These are phyloP conservation scores for Raffaelea arxii DNA, from an alignment of 2,329 filamentous ascomycete species.

Conservation along the genomic window DNA sequence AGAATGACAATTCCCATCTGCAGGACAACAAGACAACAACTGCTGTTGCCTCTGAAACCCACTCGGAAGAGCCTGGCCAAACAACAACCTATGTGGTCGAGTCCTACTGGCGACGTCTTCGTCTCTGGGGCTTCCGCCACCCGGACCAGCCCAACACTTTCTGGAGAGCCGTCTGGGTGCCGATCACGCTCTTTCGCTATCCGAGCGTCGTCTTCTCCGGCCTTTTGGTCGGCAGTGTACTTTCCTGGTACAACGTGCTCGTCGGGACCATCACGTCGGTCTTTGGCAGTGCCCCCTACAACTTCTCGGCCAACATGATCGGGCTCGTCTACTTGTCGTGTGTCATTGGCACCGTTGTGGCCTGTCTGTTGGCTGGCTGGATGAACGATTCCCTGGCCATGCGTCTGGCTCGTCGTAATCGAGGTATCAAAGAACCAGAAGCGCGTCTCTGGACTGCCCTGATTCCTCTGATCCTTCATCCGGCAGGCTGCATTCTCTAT, in stretches of 20 bases:
- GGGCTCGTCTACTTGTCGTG: slow-evolving; percentile 2
- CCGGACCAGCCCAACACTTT: no score
- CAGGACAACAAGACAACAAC: no score
- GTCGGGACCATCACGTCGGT: slow-evolving; percentile 14
- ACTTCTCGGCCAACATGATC: slow-evolving; percentile 11
- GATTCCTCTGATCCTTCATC: slow-evolving; percentile 15
- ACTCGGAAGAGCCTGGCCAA: no score
- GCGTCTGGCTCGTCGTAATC: slow-evolving; percentile 27
- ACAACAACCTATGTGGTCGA: no score
- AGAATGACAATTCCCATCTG: no score
- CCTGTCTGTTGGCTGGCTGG: slow-evolving; percentile 12
- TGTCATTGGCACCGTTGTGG: slow-evolving; percentile 7
- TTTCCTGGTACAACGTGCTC: slow-evolving; percentile 16
- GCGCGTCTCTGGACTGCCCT: slow-evolving; percentile 18
- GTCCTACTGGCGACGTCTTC: no score
- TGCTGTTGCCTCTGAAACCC: no score
- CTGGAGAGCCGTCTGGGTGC: no score
- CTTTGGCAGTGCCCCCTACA: slow-evolving; percentile 12
- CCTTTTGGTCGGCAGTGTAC: slow-evolving; percentile 16
- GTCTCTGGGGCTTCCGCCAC: no score
- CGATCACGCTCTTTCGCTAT: no score
- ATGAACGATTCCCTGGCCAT: slow-evolving; percentile 13
- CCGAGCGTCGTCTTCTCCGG: slow-evolving; percentile 9
- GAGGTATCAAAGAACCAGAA: slow-evolving; percentile 24
- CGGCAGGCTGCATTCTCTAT: slow-evolving; percentile 32